Evolutionary conservation across 2,329 filamentous ascomycete species (phyloP), one percentile per base, ranked within the genome.

Genomic region (Clarireedia monteithiana): DNA sequence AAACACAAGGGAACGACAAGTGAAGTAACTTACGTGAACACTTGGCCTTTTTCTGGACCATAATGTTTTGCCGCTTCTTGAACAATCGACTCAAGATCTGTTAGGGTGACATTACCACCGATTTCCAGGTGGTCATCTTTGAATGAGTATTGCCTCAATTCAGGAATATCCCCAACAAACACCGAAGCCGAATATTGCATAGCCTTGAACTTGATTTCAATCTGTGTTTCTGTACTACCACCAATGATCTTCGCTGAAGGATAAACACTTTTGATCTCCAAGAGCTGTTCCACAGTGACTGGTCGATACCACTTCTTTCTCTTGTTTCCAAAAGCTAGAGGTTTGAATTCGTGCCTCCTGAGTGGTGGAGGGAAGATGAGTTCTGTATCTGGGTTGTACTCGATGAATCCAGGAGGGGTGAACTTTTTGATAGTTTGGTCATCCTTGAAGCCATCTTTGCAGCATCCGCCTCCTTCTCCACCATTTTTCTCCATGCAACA

Each of bases 161-260:
- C 94, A 0, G 89, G 77, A 57, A 99, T 96, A 66, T 99, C 94
- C 10, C 92, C 91, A 9, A 97, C 88, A 63, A 87, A 97, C 0
- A 99, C 88, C 0, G 91, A 96, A 1, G 89, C 84, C 4, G 86
- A 86, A 68, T 97, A 97, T 64, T 91, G 82, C 77, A 96, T 82
- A 1, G 86, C 90, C 74, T 97, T 97, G 80, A 99, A 97, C 72
- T 96, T 96, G 74, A 95, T 88, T 73, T 99, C 94, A 59, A 99
- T 97, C 72, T 97, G 94, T 0, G 92, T 97, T 71, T 99, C 94
- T 2, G 91, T 95, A 69, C 91, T 96, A 59, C 94, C 94, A 50
- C 91, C 92, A 59, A 99, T 96, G 59, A 99, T 84, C 72, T 97
- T 99, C 4, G 92, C 90, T 26, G 85, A 83, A 0, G 92, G 92